A percentile compares a stretch with the other conserved stretches of the same genome.
phyloP scores from a whole-genome alignment of 805 yeast genomes.

The Saturnispora dispora region DNA sequence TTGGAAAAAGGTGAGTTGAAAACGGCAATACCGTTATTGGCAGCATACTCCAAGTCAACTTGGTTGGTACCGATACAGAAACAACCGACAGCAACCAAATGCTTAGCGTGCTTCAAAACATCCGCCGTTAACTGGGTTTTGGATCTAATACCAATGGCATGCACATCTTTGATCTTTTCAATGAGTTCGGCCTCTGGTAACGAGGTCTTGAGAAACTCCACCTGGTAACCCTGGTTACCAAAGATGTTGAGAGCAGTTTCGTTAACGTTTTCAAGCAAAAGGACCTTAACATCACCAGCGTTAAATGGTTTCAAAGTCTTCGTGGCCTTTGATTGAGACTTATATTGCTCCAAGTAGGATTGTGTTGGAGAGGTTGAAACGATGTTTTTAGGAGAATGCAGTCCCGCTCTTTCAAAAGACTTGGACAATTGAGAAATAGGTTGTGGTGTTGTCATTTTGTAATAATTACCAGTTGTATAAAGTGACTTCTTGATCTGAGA shows the following conservation, averaged over 20 bases:
- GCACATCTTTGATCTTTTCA: slow-evolving; percentile 87
- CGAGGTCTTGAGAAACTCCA: slow-evolving; percentile 84
- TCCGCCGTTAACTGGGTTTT: slow-evolving; percentile 82
- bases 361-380: slow-evolving; percentile 76
- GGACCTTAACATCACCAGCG: slow-evolving; percentile 88
- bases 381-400: slow-evolving; percentile 26
- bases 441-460: slow-evolving; percentile 55
- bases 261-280: slow-evolving; percentile 88
- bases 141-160: slow-evolving; percentile 96
- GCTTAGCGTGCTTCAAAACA: slow-evolving; percentile 76
- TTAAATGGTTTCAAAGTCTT: slow-evolving; percentile 89
- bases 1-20: slow-evolving; percentile 91
- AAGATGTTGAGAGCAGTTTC: slow-evolving; percentile 84
- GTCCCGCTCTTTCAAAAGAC: slow-evolving; percentile 41
- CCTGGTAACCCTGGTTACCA: slow-evolving; percentile 89
- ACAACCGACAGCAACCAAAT: slow-evolving; percentile 87
- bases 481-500: neutral
- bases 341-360: slow-evolving; percentile 52
- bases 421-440: slow-evolving; percentile 49
- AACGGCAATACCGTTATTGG: slow-evolving; percentile 87
- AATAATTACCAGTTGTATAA: neutral
- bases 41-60: slow-evolving; percentile 88
- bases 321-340: slow-evolving; percentile 37
- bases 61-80: slow-evolving; percentile 99
- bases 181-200: slow-evolving; percentile 88